Conservation (phyloP, 768 basidiomycete species). For the Sporobolomyces pararoseus region DNA sequence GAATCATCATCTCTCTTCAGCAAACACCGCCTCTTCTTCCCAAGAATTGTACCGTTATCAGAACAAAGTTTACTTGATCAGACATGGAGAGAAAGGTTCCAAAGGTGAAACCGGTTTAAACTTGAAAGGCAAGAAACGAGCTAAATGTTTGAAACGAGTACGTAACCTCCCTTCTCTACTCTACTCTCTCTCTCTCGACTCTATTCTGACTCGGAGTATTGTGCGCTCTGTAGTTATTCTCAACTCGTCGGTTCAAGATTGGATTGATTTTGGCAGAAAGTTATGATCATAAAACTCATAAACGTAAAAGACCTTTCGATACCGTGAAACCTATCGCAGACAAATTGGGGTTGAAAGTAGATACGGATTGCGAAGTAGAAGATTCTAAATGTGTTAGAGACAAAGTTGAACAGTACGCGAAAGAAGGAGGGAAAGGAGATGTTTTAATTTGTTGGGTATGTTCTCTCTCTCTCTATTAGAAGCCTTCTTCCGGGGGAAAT, state of each 20-base stretch:
- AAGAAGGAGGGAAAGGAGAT: constrained; percentile 22
- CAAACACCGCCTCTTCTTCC: not conserved
- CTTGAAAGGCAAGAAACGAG: constrained; percentile 31
- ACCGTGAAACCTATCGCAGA: constrained; percentile 37
- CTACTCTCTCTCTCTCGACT: not conserved
- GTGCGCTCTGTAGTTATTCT: not conserved
- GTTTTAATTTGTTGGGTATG: constrained; percentile 40
- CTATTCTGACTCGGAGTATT: not conserved
- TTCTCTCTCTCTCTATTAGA: too few relatives aligned
- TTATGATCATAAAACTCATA: constrained; percentile 23
- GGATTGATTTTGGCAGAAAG: constrained; percentile 39
- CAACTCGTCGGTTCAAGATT: constrained; percentile 15
- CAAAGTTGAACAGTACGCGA: constrained; percentile 23
- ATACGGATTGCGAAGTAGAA: constrained; percentile 32
- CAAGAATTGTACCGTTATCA: constrained; percentile 4
- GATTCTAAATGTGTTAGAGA: constrained; percentile 29
- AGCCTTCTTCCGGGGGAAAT: too few relatives aligned
- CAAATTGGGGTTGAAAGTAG: constrained; percentile 32
- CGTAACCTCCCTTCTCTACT: not conserved
- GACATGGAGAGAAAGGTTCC: constrained; percentile 40
- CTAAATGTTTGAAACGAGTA: constrained; percentile 36
- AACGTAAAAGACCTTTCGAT: constrained; percentile 28
- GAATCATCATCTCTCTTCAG: not conserved
- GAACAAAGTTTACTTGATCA: constrained; percentile 35
- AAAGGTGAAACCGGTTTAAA: constrained; percentile 16